A percentile compares a stretch with the other conserved stretches of the same genome.
phyloP scores from a whole-genome alignment of 768 basidiomycete species.

The Leucosporidium creatinivorum region DNA sequence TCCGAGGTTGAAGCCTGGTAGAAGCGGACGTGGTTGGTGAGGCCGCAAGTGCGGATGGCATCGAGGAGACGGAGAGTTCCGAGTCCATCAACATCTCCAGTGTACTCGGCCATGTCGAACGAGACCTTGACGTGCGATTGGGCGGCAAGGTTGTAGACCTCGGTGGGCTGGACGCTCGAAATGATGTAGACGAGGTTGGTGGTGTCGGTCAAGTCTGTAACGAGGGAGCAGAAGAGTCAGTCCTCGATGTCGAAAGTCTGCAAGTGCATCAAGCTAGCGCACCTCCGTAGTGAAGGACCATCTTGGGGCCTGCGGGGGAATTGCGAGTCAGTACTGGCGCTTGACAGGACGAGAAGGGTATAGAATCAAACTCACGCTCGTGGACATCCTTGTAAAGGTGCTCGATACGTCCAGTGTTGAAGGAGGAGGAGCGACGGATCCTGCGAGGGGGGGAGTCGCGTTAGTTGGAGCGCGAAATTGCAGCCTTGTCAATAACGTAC shows the following conservation, averaged over 20 bases:
- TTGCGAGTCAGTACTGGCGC: no score
- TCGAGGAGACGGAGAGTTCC: slow-evolving; percentile 93
- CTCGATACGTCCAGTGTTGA: slow-evolving; percentile 92
- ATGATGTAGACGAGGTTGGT: slow-evolving; percentile 96
- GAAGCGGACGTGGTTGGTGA: slow-evolving; percentile 87
- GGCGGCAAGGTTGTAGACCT: slow-evolving; percentile 96
- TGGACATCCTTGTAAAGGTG: slow-evolving; percentile 90
- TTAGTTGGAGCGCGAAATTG: neutral
- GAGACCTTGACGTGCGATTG: slow-evolving; percentile 99
- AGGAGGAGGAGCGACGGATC: slow-evolving; percentile 93
- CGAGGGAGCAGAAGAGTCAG: no score
- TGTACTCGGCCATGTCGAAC: slow-evolving; percentile 99
- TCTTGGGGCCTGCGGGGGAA: slow-evolving; percentile 33
- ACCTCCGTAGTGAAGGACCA: slow-evolving; percentile 43
- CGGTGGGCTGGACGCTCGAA: slow-evolving; percentile 85
- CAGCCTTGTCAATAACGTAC: slow-evolving; percentile 14
- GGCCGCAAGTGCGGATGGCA: slow-evolving; percentile 88
- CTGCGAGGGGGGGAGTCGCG: slow-evolving; percentile 43
- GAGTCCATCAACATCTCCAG: slow-evolving; percentile 90
- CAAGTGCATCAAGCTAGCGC: neutral
- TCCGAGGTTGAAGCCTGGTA: slow-evolving; percentile 97
- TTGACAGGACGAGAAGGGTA: neutral
- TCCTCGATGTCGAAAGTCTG: no score
- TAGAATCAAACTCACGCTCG: slow-evolving; percentile 56
- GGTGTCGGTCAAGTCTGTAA: slow-evolving; percentile 76